A percentile compares a stretch with the other conserved stretches of the same genome.
phyloP scores from a whole-genome alignment of 768 basidiomycete species.

The Leccinum barrowsii region DNA sequence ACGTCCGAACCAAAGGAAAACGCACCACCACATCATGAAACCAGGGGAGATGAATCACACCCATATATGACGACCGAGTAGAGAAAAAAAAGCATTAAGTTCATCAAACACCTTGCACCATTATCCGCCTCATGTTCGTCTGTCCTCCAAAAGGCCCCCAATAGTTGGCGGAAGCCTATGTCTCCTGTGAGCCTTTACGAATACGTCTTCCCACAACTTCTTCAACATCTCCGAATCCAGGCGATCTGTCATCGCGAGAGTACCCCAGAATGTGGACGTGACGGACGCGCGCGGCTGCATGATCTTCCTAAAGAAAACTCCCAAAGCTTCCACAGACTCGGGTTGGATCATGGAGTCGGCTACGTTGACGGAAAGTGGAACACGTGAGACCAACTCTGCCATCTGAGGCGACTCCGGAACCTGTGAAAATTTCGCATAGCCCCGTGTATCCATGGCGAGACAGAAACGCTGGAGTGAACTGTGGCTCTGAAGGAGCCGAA shows the following conservation, averaged over 20 bases:
- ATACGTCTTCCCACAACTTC: slow-evolving; percentile 19
- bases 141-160: background rate
- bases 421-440: background rate
- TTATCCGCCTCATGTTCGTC: background rate
- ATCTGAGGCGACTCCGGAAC: background rate
- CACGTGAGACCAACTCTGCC: background rate
- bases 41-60: background rate
- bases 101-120: background rate
- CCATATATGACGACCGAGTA: background rate
- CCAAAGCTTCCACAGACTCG: slow-evolving; percentile 14
- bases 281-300: slow-evolving; percentile 4
- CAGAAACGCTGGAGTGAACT: slow-evolving; percentile 1
- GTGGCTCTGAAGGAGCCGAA: slow-evolving; percentile 11
- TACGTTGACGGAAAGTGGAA: slow-evolving; percentile 13
- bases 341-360: slow-evolving; percentile 16
- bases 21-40: background rate
- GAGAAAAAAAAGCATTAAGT: background rate
- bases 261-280: slow-evolving; percentile 8
- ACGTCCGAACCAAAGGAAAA: background rate
- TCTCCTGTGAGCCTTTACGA: slow-evolving; percentile 12
- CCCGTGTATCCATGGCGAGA: slow-evolving; percentile 15
- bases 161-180: background rate
- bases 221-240: slow-evolving; percentile 13
- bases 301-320: slow-evolving; percentile 14
- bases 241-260: slow-evolving; percentile 7